Conservation (phyloP, 1,139 yeast genomes). For the Saccharomyces hybrid region DNA sequence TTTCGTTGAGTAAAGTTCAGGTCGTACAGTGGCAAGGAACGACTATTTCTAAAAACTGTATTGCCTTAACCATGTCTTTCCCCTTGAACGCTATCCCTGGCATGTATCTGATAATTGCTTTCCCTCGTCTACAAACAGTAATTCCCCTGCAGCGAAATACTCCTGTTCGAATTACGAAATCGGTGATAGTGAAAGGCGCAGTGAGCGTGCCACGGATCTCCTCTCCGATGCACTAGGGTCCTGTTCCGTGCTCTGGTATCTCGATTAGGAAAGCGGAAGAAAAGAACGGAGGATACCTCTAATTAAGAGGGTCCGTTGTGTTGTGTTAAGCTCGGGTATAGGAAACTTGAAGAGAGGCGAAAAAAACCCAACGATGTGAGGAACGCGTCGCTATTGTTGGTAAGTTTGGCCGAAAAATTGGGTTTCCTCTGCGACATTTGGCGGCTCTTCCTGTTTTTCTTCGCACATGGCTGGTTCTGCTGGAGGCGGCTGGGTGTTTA, state of each 20-base stretch:
- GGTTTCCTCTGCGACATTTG: background rate
- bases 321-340: background rate
- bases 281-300: background rate
- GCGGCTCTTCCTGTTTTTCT: background rate
- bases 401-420: background rate
- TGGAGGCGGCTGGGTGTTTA: background rate
- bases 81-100: background rate
- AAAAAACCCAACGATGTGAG: background rate
- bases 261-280: background rate
- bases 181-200: background rate
- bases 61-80: no score
- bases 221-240: background rate
- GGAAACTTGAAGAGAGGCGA: background rate
- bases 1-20: background rate
- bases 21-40: background rate
- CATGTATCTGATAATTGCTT: background rate
- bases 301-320: background rate
- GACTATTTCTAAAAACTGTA: background rate
- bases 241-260: background rate
- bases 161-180: background rate
- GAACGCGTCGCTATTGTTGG: background rate
- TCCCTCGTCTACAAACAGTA: background rate
- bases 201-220: background rate
- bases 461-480: background rate
- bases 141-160: background rate